Conservation (phyloP, 2,329 filamentous ascomycete genomes). For the Penicillium polonicum region DNA sequence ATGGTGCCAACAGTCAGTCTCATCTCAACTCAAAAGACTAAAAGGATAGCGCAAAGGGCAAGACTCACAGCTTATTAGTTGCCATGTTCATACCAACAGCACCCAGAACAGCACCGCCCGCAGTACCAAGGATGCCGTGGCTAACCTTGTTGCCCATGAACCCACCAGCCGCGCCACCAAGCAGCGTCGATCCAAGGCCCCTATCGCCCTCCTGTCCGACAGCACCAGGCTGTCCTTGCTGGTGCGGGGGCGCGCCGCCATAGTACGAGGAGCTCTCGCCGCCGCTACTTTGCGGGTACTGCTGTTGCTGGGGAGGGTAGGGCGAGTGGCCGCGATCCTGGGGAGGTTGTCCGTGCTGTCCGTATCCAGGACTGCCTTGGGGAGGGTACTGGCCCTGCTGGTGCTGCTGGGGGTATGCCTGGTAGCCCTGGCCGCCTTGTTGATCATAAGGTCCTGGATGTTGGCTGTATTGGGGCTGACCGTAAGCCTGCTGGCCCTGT, state of each 20-base stretch:
- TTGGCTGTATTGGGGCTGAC: constrained; percentile 20
- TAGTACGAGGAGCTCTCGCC: constrained; percentile 38
- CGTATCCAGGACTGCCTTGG: constrained; percentile 22
- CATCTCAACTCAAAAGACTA: background rate
- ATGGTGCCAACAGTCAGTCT: background rate
- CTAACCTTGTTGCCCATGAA: constrained; percentile 22
- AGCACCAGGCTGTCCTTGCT: constrained; percentile 22
- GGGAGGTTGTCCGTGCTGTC: constrained; percentile 18
- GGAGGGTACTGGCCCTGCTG: constrained; percentile 17
- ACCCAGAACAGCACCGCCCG: constrained; percentile 22
- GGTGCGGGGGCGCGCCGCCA: constrained; percentile 19
- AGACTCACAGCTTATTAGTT: constrained; percentile 16
- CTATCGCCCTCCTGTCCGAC: constrained; percentile 19
- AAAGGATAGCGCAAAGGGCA: background rate
- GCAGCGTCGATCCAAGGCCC: constrained; percentile 23
- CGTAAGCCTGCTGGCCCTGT: constrained; percentile 20
- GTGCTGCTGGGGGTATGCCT: constrained; percentile 16
- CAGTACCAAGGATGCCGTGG: constrained; percentile 17
- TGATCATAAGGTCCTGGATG: constrained; percentile 18
- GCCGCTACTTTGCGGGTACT: constrained; percentile 26
- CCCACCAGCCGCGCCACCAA: constrained; percentile 22
- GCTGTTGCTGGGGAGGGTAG: constrained; percentile 25
- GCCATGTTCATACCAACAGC: constrained; percentile 22
- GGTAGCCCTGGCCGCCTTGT: constrained; percentile 2
- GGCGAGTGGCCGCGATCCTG: background rate